A percentile compares a stretch with the other conserved stretches of the same genome.
These are phyloP conservation scores for Solioccasus polychromus DNA, from an alignment of 768 basidiomycete genomes.

Conservation along the genomic window DNA sequence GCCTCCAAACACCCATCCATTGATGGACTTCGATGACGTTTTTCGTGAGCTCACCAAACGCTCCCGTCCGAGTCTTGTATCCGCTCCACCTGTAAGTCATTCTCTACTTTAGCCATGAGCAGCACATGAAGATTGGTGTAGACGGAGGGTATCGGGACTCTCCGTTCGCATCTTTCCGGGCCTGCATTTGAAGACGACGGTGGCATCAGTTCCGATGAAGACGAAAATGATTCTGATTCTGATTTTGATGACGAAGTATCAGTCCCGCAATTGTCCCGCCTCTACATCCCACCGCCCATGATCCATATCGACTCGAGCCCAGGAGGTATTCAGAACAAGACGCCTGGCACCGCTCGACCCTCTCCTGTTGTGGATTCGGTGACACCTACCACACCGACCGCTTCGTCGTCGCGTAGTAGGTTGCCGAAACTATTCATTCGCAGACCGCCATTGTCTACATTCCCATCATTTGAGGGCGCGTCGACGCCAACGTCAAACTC, in stretches of 20 bases:
- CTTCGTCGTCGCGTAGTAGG: slow-evolving; percentile 22
- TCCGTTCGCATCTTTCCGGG: slow-evolving; percentile 57
- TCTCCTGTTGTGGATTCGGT: slow-evolving; percentile 20
- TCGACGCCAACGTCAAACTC: slow-evolving; percentile 2
- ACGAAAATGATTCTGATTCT: slow-evolving; percentile 35
- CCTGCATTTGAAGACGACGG: slow-evolving; percentile 74
- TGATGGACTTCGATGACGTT: slow-evolving; percentile 57
- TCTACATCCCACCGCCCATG: slow-evolving; percentile 20
- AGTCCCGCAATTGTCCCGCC: slow-evolving; percentile 19
- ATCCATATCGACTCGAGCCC: slow-evolving; percentile 21
- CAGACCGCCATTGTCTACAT: slow-evolving; percentile 29
- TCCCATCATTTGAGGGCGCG: slow-evolving; percentile 27
- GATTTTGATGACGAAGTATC: slow-evolving; percentile 34
- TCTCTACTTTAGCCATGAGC: not conserved
- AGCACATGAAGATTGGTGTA: slow-evolving; percentile 26
- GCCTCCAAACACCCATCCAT: slow-evolving; percentile 39
- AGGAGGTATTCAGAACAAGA: slow-evolving; percentile 5
- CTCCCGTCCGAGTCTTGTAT: slow-evolving; percentile 64
- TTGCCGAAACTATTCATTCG: slow-evolving; percentile 36
- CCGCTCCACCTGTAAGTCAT: slow-evolving; percentile 71
- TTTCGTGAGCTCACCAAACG: slow-evolving; percentile 63
- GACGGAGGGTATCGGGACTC: slow-evolving; percentile 86
- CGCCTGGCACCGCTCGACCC: slow-evolving; percentile 25
- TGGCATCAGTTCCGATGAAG: slow-evolving; percentile 57
- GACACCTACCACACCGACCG: slow-evolving; percentile 27